Evolutionary conservation across 2,329 filamentous ascomycete species (phyloP).

Genomic region (Fusarium praegraminearum): DNA sequence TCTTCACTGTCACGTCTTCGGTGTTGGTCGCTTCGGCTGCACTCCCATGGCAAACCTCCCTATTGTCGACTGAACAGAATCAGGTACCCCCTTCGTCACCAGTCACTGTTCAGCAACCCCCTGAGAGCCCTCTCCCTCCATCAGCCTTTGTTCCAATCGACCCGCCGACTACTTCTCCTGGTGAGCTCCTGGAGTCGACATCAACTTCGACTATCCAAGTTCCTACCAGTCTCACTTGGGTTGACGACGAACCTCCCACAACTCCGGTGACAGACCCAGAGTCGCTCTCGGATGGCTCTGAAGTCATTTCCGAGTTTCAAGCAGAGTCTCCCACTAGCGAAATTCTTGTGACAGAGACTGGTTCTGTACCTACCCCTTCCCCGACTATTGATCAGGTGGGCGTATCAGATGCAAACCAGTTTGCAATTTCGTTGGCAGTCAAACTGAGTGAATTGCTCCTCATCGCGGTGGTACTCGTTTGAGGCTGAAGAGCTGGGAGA

Average conservation of each 20-base stretch:
- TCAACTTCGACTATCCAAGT: background rate
- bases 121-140: background rate
- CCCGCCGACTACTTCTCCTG: background rate
- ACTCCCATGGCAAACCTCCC: slow-evolving; percentile 11
- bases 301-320: background rate
- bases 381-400: slow-evolving; percentile 44
- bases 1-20: background rate
- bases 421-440: slow-evolving; percentile 38
- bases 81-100: background rate
- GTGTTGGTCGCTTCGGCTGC: slow-evolving; percentile 20
- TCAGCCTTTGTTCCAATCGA: background rate
- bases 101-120: background rate
- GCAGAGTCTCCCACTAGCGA: slow-evolving; percentile 4
- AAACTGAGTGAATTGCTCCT: slow-evolving; percentile 46
- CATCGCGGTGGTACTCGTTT: slow-evolving; percentile 41
- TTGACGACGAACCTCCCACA: background rate
- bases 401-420: slow-evolving; percentile 45
- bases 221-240: slow-evolving; percentile 8
- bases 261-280: background rate
- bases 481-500: background rate
- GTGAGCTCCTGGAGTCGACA: background rate
- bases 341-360: slow-evolving; percentile 36
- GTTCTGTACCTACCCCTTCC: slow-evolving; percentile 33
- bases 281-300: slow-evolving; percentile 4
- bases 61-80: background rate